A percentile compares a stretch with the other conserved stretches of the same genome.
These are phyloP conservation scores for Apiotrichum montevideense DNA, from an alignment of 1,284 basidiomycete species.

Conservation along the genomic window DNA sequence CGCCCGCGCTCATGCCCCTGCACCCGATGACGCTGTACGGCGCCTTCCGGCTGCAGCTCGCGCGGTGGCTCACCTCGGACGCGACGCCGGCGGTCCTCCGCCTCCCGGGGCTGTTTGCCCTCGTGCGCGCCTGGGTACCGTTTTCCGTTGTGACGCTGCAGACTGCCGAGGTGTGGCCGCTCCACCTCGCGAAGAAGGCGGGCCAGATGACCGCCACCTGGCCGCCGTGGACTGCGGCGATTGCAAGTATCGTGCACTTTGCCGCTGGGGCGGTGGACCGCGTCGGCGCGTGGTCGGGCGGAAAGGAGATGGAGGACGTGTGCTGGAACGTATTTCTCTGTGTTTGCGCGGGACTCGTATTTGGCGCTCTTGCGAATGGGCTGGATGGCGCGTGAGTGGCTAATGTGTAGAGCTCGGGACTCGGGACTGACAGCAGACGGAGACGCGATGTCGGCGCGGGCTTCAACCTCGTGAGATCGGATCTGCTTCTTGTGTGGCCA, in stretches of 20 bases:
- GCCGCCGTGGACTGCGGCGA: neutral
- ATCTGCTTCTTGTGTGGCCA: neutral
- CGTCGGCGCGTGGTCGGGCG: slow-evolving; percentile 30
- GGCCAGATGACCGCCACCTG: neutral
- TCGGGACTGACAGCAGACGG: slow-evolving; percentile 19
- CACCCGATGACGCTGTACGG: slow-evolving; percentile 12
- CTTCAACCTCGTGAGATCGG: slow-evolving; percentile 40
- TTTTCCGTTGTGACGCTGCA: slow-evolving; percentile 39
- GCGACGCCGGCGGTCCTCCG: slow-evolving; percentile 30
- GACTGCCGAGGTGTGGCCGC: slow-evolving; percentile 35
- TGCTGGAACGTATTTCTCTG: slow-evolving; percentile 44
- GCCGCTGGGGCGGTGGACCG: slow-evolving; percentile 10
- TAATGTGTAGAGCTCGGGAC: too few relatives aligned
- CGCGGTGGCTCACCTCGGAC: slow-evolving; percentile 24
- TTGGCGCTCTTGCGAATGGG: slow-evolving; percentile 36
- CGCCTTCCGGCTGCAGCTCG: slow-evolving; percentile 2
- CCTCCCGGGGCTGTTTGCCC: slow-evolving; percentile 33
- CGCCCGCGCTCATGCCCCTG: slow-evolving; percentile 16
- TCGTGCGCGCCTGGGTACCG: slow-evolving; percentile 35
- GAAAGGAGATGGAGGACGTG: slow-evolving; percentile 37
- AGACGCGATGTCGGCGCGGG: slow-evolving; percentile 33
- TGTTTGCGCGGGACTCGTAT: slow-evolving; percentile 37
- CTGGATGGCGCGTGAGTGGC: slow-evolving; percentile 35
- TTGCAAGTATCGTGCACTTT: neutral
- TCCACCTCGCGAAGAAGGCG: neutral